Conservation (phyloP, 257 asterid species). For the Solanum sitiens region DNA sequence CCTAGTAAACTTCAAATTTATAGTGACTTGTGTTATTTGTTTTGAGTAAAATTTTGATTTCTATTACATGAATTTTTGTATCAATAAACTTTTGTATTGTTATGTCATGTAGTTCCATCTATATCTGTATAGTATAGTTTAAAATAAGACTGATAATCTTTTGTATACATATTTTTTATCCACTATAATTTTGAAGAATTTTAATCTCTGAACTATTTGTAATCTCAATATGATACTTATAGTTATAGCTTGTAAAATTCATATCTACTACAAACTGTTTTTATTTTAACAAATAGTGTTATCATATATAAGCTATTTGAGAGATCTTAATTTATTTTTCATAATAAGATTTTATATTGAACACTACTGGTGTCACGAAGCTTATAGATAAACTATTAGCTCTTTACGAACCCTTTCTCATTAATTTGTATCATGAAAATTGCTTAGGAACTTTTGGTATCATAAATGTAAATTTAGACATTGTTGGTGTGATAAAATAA, state of each 20-base stretch:
- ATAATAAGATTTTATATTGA: not conserved
- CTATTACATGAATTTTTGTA: not conserved
- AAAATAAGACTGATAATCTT: not conserved
- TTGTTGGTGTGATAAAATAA: no score
- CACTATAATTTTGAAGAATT: not conserved
- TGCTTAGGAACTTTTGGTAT: no score
- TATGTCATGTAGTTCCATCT: not conserved
- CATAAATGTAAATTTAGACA: no score
- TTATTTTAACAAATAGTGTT: not conserved
- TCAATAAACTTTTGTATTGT: not conserved
- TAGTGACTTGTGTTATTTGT: not conserved
- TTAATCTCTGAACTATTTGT: not conserved
- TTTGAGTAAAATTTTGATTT: not conserved
- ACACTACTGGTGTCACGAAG: not conserved
- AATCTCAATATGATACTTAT: not conserved
- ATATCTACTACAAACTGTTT: not conserved
- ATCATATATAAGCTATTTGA: not conserved
- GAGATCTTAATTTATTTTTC: not conserved
- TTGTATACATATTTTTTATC: not conserved
- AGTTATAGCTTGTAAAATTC: not conserved
- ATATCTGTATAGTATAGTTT: not conserved
- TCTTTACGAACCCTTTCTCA: not conserved
- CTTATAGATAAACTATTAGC: not conserved
- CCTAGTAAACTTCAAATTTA: not conserved
- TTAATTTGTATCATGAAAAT: not conserved